Conservation (phyloP, 139 green algal genomes). For the Tetradesmus lagerheimii region DNA sequence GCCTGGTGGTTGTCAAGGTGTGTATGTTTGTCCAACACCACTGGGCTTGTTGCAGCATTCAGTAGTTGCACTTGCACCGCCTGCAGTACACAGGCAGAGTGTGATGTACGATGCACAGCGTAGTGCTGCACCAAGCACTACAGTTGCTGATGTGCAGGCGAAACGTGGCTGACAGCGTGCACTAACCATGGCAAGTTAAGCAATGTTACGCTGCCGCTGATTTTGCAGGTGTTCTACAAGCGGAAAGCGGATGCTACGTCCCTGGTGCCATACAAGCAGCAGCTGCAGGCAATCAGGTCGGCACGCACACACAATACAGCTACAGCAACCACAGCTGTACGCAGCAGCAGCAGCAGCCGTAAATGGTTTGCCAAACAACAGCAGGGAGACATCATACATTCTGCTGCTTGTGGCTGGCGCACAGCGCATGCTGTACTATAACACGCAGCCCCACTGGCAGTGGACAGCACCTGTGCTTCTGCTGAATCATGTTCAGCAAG, state of each 20-base stretch:
- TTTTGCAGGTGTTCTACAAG: constrained; percentile 49
- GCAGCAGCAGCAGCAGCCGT: background rate
- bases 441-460: no score
- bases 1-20: constrained; percentile 95
- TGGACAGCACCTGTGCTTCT: no score
- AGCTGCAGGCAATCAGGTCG: constrained; percentile 78
- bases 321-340: background rate
- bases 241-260: constrained; percentile 35
- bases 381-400: no score
- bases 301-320: background rate
- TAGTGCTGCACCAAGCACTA: background rate
- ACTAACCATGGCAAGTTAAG: no score
- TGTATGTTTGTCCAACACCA: background rate
- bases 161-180: no score
- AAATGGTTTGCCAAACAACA: no score
- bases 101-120: background rate
- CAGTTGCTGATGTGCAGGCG: background rate
- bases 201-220: background rate
- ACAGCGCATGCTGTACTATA: no score
- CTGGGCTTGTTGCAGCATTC: constrained; percentile 52
- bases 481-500: no score
- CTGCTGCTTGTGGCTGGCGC: no score
- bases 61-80: constrained; percentile 17
- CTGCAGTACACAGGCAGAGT: background rate
- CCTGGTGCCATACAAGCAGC: constrained; percentile 77